A percentile compares a stretch with the other conserved stretches of the same genome.
Evolutionary conservation across 2,329 filamentous ascomycete genomes (phyloP).

Genomic region (Fusarium dlaminii): DNA sequence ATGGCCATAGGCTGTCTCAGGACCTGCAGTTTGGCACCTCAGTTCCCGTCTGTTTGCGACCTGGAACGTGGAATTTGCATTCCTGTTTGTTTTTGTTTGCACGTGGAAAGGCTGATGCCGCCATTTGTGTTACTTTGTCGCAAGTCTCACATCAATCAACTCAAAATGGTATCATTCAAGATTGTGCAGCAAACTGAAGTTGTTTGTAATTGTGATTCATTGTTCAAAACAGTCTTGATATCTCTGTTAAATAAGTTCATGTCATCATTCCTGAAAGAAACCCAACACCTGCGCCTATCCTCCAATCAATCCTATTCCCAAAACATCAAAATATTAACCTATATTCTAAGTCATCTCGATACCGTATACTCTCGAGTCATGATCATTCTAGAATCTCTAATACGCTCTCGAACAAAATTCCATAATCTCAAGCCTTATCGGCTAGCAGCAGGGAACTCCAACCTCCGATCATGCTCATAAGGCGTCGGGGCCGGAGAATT

Average conservation of each 20-base stretch:
- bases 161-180: background rate
- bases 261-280: constrained; percentile 8
- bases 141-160: background rate
- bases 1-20: background rate
- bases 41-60: background rate
- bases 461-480: constrained; percentile 42
- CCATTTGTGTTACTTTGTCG: background rate
- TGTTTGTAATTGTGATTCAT: background rate
- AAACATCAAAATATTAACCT: constrained; percentile 8
- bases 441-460: constrained; percentile 27
- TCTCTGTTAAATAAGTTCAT: constrained; percentile 8
- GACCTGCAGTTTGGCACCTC: background rate
- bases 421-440: background rate
- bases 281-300: background rate
- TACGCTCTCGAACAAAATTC: constrained; percentile 18
- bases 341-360: constrained; percentile 18
- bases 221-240: constrained; percentile 29
- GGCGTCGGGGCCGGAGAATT: constrained; percentile 47
- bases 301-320: background rate
- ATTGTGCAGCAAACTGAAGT: background rate
- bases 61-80: constrained; percentile 6
- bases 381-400: constrained; percentile 16
- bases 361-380: constrained; percentile 24
- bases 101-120: constrained; percentile 21
- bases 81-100: constrained; percentile 1